Conservation (phyloP, 2,329 filamentous ascomycete species). For the Clonostachys rhizophaga region DNA sequence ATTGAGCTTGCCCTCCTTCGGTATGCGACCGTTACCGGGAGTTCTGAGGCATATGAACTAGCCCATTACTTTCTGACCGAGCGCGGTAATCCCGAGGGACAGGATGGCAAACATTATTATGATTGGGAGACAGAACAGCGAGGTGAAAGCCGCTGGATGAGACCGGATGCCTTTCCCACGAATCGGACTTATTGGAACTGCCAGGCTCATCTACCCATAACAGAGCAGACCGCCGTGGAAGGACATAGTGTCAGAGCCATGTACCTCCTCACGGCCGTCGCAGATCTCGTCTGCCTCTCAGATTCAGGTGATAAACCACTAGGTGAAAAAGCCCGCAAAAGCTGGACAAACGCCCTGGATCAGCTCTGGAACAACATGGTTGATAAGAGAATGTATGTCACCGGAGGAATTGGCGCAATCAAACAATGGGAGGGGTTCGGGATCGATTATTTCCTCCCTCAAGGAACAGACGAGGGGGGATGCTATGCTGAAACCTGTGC, state of each 20-base stretch:
- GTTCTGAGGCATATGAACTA: slow-evolving; percentile 31
- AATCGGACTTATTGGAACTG: slow-evolving; percentile 40
- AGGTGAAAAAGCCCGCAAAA: slow-evolving; percentile 5
- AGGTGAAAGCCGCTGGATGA: slow-evolving; percentile 40
- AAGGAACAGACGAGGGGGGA: slow-evolving; percentile 54
- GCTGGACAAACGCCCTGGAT: slow-evolving; percentile 31
- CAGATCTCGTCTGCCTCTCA: slow-evolving; percentile 37
- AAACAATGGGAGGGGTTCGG: slow-evolving; percentile 59
- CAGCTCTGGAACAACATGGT: slow-evolving; percentile 58
- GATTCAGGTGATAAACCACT: slow-evolving; percentile 6
- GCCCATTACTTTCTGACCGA: slow-evolving; percentile 54
- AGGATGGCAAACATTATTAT: slow-evolving; percentile 46
- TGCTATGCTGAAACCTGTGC: slow-evolving; percentile 61
- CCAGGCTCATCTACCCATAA: slow-evolving; percentile 50
- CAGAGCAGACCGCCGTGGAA: slow-evolving; percentile 47
- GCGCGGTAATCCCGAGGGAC: slow-evolving; percentile 45
- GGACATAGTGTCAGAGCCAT: slow-evolving; percentile 57
- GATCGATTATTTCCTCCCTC: slow-evolving; percentile 52
- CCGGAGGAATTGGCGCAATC: slow-evolving; percentile 51
- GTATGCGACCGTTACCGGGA: slow-evolving; percentile 25
- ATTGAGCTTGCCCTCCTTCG: slow-evolving; percentile 43
- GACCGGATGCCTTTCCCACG: slow-evolving; percentile 40
- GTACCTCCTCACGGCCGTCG: slow-evolving; percentile 54
- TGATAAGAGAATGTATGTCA: slow-evolving; percentile 57
- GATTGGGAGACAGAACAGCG: slow-evolving; percentile 45